These are phyloP conservation scores for Solanum chiquidenum DNA, from an alignment of 257 asterid species.

Conservation along the genomic window DNA sequence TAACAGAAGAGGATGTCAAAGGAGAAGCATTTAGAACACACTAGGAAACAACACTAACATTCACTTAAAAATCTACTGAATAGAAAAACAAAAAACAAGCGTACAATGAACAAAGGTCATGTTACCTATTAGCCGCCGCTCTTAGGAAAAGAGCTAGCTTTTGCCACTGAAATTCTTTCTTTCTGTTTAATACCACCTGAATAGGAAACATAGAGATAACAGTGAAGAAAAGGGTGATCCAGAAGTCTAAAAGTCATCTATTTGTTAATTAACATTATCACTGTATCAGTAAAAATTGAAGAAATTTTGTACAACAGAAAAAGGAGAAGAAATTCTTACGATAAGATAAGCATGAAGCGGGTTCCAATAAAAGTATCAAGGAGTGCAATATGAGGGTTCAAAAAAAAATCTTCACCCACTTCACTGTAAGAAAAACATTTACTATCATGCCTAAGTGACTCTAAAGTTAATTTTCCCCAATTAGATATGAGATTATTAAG, in stretches of 20 bases:
- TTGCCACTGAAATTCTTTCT: slow-evolving; percentile 82
- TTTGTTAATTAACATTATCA: not conserved
- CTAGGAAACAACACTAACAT: not conserved
- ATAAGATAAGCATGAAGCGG: not conserved
- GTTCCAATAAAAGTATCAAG: not conserved
- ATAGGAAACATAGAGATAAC: not conserved
- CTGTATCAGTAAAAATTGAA: not conserved
- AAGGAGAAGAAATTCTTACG: not conserved
- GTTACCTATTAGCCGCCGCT: slow-evolving; percentile 70
- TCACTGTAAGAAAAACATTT: not conserved
- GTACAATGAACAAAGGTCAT: not conserved
- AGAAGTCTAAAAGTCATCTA: not conserved
- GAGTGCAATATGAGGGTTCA: not conserved
- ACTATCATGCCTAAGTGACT: not conserved
- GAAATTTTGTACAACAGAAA: not conserved
- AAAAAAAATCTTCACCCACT: not conserved
- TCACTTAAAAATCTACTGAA: not conserved
- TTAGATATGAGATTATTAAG: not conserved
- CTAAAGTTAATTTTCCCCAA: not conserved
- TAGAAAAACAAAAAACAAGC: not conserved
- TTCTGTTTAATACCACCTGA: slow-evolving; percentile 78
- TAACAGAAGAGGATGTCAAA: not conserved
- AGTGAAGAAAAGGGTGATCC: not conserved
- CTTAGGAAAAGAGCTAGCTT: slow-evolving; percentile 67
- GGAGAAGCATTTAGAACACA: not conserved